Evolutionary conservation across 2,329 filamentous ascomycete species (phyloP), one percentile per base, ranked within the genome.

Genomic region (Coniochaeta sp.): DNA sequence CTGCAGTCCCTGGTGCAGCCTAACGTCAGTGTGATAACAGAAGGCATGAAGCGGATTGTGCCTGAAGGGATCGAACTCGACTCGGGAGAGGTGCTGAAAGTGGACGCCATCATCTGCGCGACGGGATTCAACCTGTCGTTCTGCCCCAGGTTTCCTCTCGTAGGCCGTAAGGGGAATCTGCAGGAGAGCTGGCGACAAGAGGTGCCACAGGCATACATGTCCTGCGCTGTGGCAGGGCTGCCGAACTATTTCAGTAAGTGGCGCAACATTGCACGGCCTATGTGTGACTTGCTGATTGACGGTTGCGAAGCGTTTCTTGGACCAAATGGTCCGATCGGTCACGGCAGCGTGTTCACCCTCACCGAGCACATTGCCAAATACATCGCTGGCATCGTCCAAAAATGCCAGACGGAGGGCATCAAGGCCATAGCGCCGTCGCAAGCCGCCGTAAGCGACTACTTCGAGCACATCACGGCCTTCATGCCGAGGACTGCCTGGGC

Each of bases 91-190:
- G 69, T 79, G n/a, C 68, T 81, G 58, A 73, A 79, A 36, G 76
- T 83, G 16, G 84, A 87, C 65, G 75, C 76, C 14, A 78, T 87
- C 24, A 74, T 86, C 55, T 83, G 81, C 61, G 82, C 82, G n/a
- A 84, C 81, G 0, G 81, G 82, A 1, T 85, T 83, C 65, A 77
- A 84, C 64, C 78, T 77, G 5, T 81, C 79, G 1, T 84, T 83
- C 67, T 68, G 74, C 8, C 81, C 81, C 3, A 74, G 77, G 1
- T 84, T 82, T 62, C 80, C 80, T 0, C 69, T 84, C 19, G 68
- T 79, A 6, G 80, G 79, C 10, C 72, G 76, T 24, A 65, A 73
- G n/a, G 80, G 79, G 19, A 79, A 83, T 62, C 72, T 85, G 34
- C 79, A 80, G 62, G 77, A 82, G 40, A 71, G 67, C 17, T 82